phyloP scores from a whole-genome alignment of 208 protist genomes.

The Blastocrithidia nonstop region DNA sequence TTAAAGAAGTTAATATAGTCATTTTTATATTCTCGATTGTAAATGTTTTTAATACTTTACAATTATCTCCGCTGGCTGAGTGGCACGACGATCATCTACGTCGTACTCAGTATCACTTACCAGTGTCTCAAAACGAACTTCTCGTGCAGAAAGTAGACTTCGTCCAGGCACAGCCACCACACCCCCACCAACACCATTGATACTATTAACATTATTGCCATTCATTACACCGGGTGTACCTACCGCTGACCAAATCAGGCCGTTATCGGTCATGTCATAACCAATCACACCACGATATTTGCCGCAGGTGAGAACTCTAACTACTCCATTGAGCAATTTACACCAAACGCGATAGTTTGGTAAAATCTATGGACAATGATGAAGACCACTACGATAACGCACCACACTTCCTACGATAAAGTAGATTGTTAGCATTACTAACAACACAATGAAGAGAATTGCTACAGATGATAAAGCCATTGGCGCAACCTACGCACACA shows the following conservation, averaged over 20 bases:
- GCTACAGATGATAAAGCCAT: background rate
- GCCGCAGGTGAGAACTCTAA: constrained; percentile 30
- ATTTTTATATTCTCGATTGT: no score
- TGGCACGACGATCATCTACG: no score
- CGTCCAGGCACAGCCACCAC: constrained; percentile 9
- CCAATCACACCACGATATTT: constrained; percentile 5
- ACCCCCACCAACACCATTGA: background rate
- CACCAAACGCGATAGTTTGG: constrained; percentile 71
- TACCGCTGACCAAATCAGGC: no score
- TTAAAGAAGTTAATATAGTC: no score
- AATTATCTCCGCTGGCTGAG: no score
- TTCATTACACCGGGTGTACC: no score
- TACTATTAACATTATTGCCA: no score
- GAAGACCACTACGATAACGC: constrained; percentile 55
- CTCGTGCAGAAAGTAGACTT: constrained; percentile 6
- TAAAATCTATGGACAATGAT: constrained; percentile 49
- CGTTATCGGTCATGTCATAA: no score
- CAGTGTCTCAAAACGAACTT: constrained; percentile 33
- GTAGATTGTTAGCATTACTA: constrained; percentile 21
- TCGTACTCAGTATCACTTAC: constrained; percentile 30
- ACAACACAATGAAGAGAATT: constrained; percentile 7
- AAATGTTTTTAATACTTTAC: no score
- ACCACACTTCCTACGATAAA: constrained; percentile 50
- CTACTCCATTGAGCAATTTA: constrained; percentile 7
- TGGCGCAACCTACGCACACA: background rate